Conservation (phyloP, 768 basidiomycete genomes). For the Boletus reticulatus region DNA sequence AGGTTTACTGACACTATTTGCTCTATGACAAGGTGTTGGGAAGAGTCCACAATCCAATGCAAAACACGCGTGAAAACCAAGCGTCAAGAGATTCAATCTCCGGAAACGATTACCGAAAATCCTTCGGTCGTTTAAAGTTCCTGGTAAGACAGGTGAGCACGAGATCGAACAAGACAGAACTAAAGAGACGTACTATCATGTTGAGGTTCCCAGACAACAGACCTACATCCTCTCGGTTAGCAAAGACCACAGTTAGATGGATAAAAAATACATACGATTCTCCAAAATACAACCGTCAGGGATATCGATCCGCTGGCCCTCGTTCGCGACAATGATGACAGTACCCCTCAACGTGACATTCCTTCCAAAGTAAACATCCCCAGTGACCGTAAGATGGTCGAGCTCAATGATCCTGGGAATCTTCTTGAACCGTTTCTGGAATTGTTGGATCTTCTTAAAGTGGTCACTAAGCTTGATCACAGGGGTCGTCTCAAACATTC, state of each 20-base stretch:
- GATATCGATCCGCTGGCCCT: constrained; percentile 71
- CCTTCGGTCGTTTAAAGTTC: constrained; percentile 27
- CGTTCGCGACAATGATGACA: constrained; percentile 75
- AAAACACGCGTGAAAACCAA: constrained; percentile 6
- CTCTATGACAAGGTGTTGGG: constrained; percentile 11
- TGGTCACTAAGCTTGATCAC: constrained; percentile 77
- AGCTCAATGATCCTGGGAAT: constrained; percentile 72
- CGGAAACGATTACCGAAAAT: not conserved
- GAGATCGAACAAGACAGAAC: not conserved
- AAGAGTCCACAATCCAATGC: constrained; percentile 22
- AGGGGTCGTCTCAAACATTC: constrained; percentile 62
- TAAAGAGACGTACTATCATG: constrained; percentile 53
- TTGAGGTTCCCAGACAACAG: constrained; percentile 73
- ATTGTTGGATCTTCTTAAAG: constrained; percentile 72
- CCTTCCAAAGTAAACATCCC: constrained; percentile 66
- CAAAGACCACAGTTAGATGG: constrained; percentile 1
- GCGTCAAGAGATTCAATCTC: constrained; percentile 6
- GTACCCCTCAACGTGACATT: constrained; percentile 64
- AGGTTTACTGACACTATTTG: constrained; percentile 1
- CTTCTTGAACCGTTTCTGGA: constrained; percentile 75
- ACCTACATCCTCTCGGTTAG: constrained; percentile 34
- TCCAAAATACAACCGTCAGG: constrained; percentile 74
- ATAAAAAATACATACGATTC: constrained; percentile 45
- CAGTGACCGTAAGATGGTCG: constrained; percentile 72
- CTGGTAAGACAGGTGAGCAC: constrained; percentile 15